A percentile compares a stretch with the other conserved stretches of the same genome.
phyloP scores from a whole-genome alignment of 2,329 filamentous ascomycete genomes.

The Verticillium isaacii region DNA sequence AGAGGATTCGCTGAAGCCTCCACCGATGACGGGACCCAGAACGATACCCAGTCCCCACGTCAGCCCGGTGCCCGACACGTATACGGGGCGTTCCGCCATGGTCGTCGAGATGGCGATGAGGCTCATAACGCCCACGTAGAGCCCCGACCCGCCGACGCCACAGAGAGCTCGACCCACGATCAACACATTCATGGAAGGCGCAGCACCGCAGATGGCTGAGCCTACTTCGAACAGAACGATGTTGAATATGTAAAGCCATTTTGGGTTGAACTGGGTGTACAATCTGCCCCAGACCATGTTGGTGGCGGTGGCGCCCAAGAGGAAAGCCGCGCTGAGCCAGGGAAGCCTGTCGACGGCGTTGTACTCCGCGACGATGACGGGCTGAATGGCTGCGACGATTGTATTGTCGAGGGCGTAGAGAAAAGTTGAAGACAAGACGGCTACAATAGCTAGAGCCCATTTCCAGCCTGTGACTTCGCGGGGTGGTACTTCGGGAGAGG shows the following conservation, averaged over 20 bases:
- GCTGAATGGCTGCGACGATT: constrained; percentile 40
- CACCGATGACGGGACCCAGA: constrained; percentile 31
- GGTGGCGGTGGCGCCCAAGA: constrained; percentile 3
- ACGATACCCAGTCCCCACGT: constrained; percentile 35
- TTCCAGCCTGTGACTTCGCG: constrained; percentile 8
- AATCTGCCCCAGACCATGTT: constrained; percentile 21
- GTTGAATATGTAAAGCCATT: constrained; percentile 23
- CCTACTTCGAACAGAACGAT: constrained; percentile 32
- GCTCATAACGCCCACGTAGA: constrained; percentile 27
- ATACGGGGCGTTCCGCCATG: constrained; percentile 17
- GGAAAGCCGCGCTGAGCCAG: constrained; percentile 31
- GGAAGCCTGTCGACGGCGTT: constrained; percentile 27
- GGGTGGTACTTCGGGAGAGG: too few relatives aligned
- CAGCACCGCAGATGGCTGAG: constrained; percentile 33
- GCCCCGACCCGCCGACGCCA: constrained; percentile 35
- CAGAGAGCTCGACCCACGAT: constrained; percentile 39
- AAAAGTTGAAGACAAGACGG: constrained; percentile 15
- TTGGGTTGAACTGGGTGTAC: constrained; percentile 25
- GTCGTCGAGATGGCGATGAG: constrained; percentile 16
- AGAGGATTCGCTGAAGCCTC: constrained; percentile 33
- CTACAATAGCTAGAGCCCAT: constrained; percentile 13
- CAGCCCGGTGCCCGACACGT: constrained; percentile 18
- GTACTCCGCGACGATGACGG: constrained; percentile 29
- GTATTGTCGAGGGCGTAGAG: constrained; percentile 38
- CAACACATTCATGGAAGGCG: constrained; percentile 35